phyloP scores from a whole-genome alignment of 495 filamentous ascomycete genomes.

The Neurospora tetrasperma region DNA sequence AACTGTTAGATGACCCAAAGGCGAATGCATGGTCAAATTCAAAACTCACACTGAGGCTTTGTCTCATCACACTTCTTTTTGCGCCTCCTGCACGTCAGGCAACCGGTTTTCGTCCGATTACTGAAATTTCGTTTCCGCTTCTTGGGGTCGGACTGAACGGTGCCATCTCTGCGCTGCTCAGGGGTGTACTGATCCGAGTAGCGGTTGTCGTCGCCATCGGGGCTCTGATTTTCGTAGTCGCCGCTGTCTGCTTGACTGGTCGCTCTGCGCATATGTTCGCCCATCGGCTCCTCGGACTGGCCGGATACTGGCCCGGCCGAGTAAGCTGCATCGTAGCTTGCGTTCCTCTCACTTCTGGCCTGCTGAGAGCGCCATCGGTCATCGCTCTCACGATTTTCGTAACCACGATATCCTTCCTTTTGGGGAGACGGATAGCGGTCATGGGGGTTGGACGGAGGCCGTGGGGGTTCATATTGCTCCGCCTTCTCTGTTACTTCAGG shows the following conservation, averaged over 20 bases:
- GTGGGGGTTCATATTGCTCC: slow-evolving; percentile 20
- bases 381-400: slow-evolving; percentile 27
- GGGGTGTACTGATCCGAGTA: slow-evolving; percentile 35
- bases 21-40: not conserved
- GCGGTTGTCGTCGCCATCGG: slow-evolving; percentile 36
- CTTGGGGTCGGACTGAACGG: slow-evolving; percentile 61
- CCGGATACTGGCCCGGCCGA: slow-evolving; percentile 31
- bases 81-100: slow-evolving; percentile 83
- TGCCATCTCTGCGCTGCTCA: slow-evolving; percentile 37
- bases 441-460: slow-evolving; percentile 27
- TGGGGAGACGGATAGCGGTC: slow-evolving; percentile 29
- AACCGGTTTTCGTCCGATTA: slow-evolving; percentile 95
- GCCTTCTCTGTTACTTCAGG: slow-evolving; percentile 13
- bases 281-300: slow-evolving; percentile 36
- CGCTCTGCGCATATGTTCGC: slow-evolving; percentile 30
- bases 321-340: slow-evolving; percentile 33
- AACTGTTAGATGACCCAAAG: slow-evolving; percentile 9
- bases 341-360: slow-evolving; percentile 29
- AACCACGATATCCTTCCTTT: slow-evolving; percentile 27
- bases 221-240: slow-evolving; percentile 38
- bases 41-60: slow-evolving; percentile 75
- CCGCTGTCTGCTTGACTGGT: slow-evolving; percentile 28
- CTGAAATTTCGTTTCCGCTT: slow-evolving; percentile 83
- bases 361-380: slow-evolving; percentile 37
- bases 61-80: slow-evolving; percentile 99